Base-by-base conservation (phyloP, 345 rosid species). In the Gossypium raimondii region DNA sequence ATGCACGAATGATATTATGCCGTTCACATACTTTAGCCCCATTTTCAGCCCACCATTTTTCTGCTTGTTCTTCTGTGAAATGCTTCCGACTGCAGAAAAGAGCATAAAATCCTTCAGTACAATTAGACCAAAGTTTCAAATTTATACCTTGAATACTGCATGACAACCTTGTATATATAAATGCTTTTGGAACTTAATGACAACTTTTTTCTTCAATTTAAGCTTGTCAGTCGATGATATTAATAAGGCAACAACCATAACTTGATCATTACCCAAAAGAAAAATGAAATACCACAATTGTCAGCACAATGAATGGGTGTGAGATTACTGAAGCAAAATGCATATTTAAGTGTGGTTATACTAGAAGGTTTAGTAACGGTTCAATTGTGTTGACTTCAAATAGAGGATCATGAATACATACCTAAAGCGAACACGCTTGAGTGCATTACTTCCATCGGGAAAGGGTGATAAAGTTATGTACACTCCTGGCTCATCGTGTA, bases 381-480 rank as follows among this genome's bases (percentile, higher is more conserved):
- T 64, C 51, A 64, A 43, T n/a, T 41, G 24, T 41, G 69, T 18
- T 12, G 43, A 48, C 24, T 50, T 68, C 38, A 50, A 68, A 57
- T 3, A 24, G 44, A 22, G 76, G 58, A 55, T 67, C 53, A 51
- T 11, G 38, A 67, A 53, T 61, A n/a, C 65, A 53, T 87, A 92
- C 97, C 98, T 92, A 89, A 94, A 94, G 60, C 97, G 89, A 55
- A 92, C 89, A 67, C 91, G 88, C 81, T 87, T 89, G 73, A 94
- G 90, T 81, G 89, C 94, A 74, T 86, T 87, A 67, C 85, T 81
- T 76, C 92, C 97, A 69, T 79, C 74, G 18, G 97, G 91, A 80
- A 87, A 78, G 69, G 87, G 67, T 52, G 82, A 78, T 72, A 92
- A 71, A 27, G 97, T 90, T 70, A 90, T 73, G 82, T 89, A 94